Evolutionary conservation across 2,329 filamentous ascomycete genomes (phyloP).

Genomic region (Fusarium transvaalense): DNA sequence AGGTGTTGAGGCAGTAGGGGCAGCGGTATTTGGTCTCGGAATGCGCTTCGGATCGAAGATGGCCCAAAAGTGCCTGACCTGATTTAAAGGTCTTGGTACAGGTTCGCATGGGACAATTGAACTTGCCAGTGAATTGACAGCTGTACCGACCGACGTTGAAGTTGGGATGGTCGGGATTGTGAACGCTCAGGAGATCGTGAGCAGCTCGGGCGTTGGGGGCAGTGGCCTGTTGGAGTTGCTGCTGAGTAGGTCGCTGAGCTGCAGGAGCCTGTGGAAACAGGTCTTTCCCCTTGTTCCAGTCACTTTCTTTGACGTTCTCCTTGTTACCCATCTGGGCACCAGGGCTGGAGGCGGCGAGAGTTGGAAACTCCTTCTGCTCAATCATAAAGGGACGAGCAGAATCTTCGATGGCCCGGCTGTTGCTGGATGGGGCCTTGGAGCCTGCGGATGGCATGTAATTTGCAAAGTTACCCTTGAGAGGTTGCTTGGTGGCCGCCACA

Average conservation of each 20-base stretch:
- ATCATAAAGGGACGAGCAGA: conserved; percentile 16
- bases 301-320: conserved; percentile 19
- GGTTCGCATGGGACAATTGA: conserved; percentile 64
- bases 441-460: conserved; percentile 42
- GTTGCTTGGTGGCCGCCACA: conserved; percentile 44
- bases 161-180: conserved; percentile 61
- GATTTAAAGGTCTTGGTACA: conserved; percentile 63
- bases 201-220: conserved; percentile 24
- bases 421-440: neutral
- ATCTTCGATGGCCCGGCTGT: neutral
- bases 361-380: conserved; percentile 36
- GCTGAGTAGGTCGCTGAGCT: conserved; percentile 32
- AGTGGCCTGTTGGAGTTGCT: conserved; percentile 36
- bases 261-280: conserved; percentile 46
- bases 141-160: conserved; percentile 65
- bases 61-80: conserved; percentile 51
- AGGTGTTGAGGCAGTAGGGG: conserved; percentile 59
- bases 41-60: conserved; percentile 62
- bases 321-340: neutral
- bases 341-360: conserved; percentile 17
- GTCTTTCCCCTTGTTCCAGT: conserved; percentile 34
- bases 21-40: conserved; percentile 54
- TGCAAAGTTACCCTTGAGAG: conserved; percentile 48
- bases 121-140: conserved; percentile 58
- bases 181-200: conserved; percentile 41